Base-by-base conservation (phyloP, 345 rosid species). In the Ceriops zippeliana region DNA sequence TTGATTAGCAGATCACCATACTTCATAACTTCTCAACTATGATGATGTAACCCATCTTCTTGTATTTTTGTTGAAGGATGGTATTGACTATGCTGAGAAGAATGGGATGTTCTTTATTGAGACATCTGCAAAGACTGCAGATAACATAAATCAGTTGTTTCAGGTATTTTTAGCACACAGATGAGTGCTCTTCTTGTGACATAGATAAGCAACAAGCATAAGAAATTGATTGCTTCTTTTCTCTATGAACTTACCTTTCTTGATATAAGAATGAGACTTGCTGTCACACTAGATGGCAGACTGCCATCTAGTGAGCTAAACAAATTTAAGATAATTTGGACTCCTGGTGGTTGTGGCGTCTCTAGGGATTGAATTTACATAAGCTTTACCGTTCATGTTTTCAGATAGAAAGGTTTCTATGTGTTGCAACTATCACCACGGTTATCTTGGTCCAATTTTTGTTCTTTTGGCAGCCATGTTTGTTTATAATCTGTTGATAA, bases 41-140 rank as follows among this genome's bases (percentile, higher is more conserved):
- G 51, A 6, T 58, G 52, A 68, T 69, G 52, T 34, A 1, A 20
- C 75, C 27, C 53, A 19, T 71, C 21, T 68, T 74, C 24, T 70
- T 70, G 65, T 28, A 0, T 21, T 4, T 68, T 60, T 22, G 37
- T 69, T 73, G 69, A 83, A 93, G 98, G 96, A 89, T 79, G 98
- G 92, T 47, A 79, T 84, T 54, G 95, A 91, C 69, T 89, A 86
- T 73, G 96, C 98, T 6, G 98, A 93, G 91, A 91, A 88, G 81
- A 93, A 93, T 63, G 88, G 97, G 26, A 93, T 93, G 98, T 93
- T 93, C 87, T 93, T 89, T 69, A 91, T 93, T 5, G 98, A 93
- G 89, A 88, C 97, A 42, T 93, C 98, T 32, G 98, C 98, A 35
- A 93, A 93, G 82, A 93, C 98, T 62, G 97, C 98, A 15, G 96